Conservation (phyloP, 129 eudicot genomes). For the Escallonia rubra region DNA sequence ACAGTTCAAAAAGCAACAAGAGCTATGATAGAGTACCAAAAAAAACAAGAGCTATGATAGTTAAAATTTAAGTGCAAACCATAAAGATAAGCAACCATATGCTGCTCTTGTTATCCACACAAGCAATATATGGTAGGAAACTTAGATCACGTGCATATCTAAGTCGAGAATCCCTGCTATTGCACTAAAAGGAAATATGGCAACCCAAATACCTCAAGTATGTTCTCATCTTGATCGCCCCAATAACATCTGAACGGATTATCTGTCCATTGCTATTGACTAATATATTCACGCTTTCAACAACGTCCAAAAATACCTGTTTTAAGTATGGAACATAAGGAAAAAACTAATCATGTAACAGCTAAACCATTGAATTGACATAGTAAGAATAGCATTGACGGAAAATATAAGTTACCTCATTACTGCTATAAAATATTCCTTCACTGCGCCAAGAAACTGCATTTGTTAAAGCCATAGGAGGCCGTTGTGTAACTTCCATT, state of each 20-base stretch:
- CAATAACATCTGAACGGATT: constrained; percentile 70
- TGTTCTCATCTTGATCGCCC: constrained; percentile 85
- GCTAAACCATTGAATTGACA: neutral
- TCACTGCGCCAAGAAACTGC: constrained; percentile 91
- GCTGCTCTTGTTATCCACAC: no score
- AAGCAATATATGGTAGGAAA: no score
- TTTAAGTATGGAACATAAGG: neutral
- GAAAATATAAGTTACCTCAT: constrained; percentile 37
- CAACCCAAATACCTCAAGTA: constrained; percentile 46
- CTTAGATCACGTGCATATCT: no score
- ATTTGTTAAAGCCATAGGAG: constrained; percentile 98
- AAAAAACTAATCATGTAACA: neutral
- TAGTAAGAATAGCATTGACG: constrained; percentile 1
- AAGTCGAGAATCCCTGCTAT: neutral
- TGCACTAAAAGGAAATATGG: neutral
- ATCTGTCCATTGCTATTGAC: constrained; percentile 79
- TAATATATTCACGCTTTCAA: constrained; percentile 71
- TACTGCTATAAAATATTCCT: constrained; percentile 68
- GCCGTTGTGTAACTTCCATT: constrained; percentile 77
- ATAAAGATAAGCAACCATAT: no score
- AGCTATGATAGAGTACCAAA: no score
- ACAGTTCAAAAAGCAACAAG: no score
- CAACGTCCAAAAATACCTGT: constrained; percentile 78
- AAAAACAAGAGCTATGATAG: no score
- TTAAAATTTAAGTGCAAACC: no score